phyloP scores from a whole-genome alignment of 805 yeast species.

The Wickerhamomyces subpelliculosus region DNA sequence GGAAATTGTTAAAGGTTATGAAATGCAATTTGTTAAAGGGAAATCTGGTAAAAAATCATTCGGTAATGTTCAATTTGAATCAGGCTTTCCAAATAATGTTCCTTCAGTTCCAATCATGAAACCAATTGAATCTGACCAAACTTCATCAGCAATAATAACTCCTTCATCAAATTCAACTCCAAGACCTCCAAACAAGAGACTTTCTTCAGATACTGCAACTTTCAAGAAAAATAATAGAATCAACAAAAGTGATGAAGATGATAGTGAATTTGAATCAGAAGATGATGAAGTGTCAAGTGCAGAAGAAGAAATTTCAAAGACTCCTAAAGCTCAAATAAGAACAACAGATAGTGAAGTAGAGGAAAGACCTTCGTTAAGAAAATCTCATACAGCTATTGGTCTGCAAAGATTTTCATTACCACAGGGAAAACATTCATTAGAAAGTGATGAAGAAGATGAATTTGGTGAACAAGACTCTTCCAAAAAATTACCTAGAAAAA shows the following conservation, averaged over 20 bases:
- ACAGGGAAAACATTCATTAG: conserved; percentile 3
- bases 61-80: conserved; percentile 5
- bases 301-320: conserved; percentile 11
- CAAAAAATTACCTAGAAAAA: conserved; percentile 17
- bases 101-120: too few relatives aligned
- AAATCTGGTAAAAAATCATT: conserved; percentile 36
- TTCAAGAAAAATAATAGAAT: neutral
- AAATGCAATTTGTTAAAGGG: conserved; percentile 68
- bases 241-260: neutral
- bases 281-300: conserved; percentile 9
- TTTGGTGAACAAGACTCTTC: conserved; percentile 8
- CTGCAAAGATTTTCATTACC: conserved; percentile 16
- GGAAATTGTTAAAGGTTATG: conserved; percentile 82
- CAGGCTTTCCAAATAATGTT: conserved; percentile 2
- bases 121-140: conserved; percentile 1
- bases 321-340: conserved; percentile 19
- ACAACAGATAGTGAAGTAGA: conserved; percentile 6
- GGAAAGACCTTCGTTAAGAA: conserved; percentile 16
- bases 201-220: conserved; percentile 4
- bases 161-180: too few relatives aligned
- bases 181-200: neutral
- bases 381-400: conserved; percentile 22
- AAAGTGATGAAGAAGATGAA: conserved; percentile 7
- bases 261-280: conserved; percentile 1
- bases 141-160: neutral